These are phyloP conservation scores for Macrolepiota albuminosa DNA, from an alignment of 768 basidiomycete species.

Conservation along the genomic window DNA sequence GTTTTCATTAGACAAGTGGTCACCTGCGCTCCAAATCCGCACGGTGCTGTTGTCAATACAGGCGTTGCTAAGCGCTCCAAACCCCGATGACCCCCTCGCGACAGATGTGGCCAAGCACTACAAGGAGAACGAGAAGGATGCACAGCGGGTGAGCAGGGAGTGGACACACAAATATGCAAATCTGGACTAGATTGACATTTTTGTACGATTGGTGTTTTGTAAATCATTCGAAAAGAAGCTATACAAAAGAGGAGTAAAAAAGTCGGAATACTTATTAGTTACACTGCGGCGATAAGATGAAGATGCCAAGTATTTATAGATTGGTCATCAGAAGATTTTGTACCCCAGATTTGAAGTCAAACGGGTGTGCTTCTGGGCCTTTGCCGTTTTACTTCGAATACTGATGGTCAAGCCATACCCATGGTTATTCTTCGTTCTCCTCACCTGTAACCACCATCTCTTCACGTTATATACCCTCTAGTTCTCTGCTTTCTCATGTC, in stretches of 20 bases:
- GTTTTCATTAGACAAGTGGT: slow-evolving; percentile 84
- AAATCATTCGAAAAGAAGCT: slow-evolving; percentile 5
- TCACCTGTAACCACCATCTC: slow-evolving; percentile 5
- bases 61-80: slow-evolving; percentile 93
- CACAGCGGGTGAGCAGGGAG: slow-evolving; percentile 86
- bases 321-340: slow-evolving; percentile 17
- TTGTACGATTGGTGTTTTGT: not conserved
- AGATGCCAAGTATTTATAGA: slow-evolving; percentile 15
- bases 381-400: slow-evolving; percentile 14
- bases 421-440: slow-evolving; percentile 9
- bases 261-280: not conserved
- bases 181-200: slow-evolving; percentile 10
- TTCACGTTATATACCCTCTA: not conserved
- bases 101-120: slow-evolving; percentile 97
- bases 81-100: slow-evolving; percentile 93
- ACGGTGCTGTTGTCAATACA: slow-evolving; percentile 96
- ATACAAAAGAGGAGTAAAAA: not conserved
- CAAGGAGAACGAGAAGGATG: slow-evolving; percentile 95
- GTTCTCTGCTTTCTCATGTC: not conserved
- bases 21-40: slow-evolving; percentile 96
- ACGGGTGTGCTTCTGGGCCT: slow-evolving; percentile 12
- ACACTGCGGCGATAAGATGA: slow-evolving; percentile 13
- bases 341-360: slow-evolving; percentile 22
- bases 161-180: slow-evolving; percentile 91
- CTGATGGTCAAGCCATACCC: slow-evolving; percentile 15